Base-by-base conservation (phyloP, 176 grass and related monocot genomes). In the Carex myosuroides region DNA sequence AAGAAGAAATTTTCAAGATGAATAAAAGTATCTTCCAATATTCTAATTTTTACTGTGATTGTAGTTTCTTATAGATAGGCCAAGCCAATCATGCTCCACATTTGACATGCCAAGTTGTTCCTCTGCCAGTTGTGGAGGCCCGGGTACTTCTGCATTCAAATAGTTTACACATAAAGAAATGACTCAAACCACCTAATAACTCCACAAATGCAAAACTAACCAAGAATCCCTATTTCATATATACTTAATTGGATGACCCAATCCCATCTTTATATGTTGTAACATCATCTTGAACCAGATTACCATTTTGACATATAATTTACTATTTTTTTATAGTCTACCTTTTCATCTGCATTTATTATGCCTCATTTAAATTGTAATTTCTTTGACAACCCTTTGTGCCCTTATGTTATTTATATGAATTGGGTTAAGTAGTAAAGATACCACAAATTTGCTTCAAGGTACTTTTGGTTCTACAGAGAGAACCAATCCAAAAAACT, bases 21-120 rank as follows among this genome's bases (percentile, higher is more conserved):
- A 77, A 3, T 29, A 30, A 22, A 84, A 20, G 13, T 56, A 56
- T 77, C 22, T 77, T 77, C 24, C 22, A 56, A 56, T 32, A 56
- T 56, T 30, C 24, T 16, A 13, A 48, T 46, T 20, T 35, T 24
- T 88, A 90, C 91, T 86, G 87, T 80, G 84, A 71, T 70, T 85
- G 20, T 88, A 84, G 21, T 85, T 84, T 48, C 84, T 87, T 17
- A 61, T 71, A 37, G 86, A 86, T 46, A 73, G 80, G 21, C 75
- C 86, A 81, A 88, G 86, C 86, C 86, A 88, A 85, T 84, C 67
- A 83, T 83, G 71, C n/a, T 89, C 44, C 37, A 86, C 78, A 84
- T 80, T 83, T 64, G 88, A 26, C 18, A 85, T 62, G 24, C 86
- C 65, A 21, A 88, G 60, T 16, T 84, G 86, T 64, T 88, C 88